Conservation (phyloP, 306 rosid species). For the Glycine tomentella region DNA sequence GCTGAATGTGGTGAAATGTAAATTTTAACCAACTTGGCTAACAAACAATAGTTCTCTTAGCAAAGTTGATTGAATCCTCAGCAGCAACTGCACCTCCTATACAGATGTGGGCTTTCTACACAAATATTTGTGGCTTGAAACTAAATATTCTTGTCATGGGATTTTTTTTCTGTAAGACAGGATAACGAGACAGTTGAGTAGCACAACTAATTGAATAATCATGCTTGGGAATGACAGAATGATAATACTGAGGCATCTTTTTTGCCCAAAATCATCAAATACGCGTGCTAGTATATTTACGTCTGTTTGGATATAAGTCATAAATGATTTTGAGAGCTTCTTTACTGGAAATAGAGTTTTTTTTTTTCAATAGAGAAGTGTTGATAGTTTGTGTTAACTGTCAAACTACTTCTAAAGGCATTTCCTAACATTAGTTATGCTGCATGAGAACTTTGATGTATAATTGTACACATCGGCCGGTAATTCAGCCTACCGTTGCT, state of each 20-base stretch:
- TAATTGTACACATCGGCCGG: too few species aligned
- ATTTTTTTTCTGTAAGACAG: background rate
- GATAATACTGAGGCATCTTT: background rate
- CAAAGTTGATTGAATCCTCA: slow-evolving; percentile 21
- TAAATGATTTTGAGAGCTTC: too few species aligned
- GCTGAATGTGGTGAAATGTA: slow-evolving; percentile 98
- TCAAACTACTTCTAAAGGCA: too few species aligned
- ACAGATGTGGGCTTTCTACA: slow-evolving; percentile 31
- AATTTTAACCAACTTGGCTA: background rate
- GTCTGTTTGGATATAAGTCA: too few species aligned
- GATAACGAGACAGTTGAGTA: slow-evolving; percentile 17
- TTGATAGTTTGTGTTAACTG: too few species aligned
- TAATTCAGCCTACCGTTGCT: too few species aligned
- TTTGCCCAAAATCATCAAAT: background rate
- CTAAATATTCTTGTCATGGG: slow-evolving; percentile 1
- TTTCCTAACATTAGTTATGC: too few species aligned
- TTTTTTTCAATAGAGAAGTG: too few species aligned
- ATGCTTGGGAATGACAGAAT: background rate
- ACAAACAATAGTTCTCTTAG: slow-evolving; percentile 14
- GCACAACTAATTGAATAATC: background rate
- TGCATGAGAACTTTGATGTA: too few species aligned
- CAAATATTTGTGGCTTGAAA: background rate
- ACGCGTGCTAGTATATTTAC: background rate
- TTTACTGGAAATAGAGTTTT: too few species aligned
- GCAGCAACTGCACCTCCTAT: slow-evolving; percentile 3